Evolutionary conservation across 176 grass and related monocot genomes (phyloP), one percentile per base, ranked within the genome.

Genomic region (Pharus latifolius): DNA sequence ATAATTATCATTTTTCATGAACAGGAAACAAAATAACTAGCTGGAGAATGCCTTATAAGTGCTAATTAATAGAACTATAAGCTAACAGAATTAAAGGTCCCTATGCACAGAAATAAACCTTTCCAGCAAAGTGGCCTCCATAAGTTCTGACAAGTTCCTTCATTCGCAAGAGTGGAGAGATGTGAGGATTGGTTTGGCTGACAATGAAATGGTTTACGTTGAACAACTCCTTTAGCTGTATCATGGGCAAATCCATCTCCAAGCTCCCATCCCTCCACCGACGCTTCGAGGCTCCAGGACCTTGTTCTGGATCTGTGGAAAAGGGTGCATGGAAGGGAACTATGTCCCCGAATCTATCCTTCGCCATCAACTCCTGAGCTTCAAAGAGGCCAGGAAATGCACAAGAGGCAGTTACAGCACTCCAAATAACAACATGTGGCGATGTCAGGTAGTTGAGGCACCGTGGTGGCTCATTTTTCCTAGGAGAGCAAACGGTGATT

Each of bases 171-270:
- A 98, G 80, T 63, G 95, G 95, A 28, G 78, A 85, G 54, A 98
- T 98, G 58, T 98, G 95, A 19, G 95, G 90, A 67, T 98, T 98
- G 34, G 95, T 88, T 81, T 98, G 90, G 63, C 95, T 98, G 9
- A 98, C 95, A 59, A 98, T 91, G 76, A 98, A 98, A 80, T 98
- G 90, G 13, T 93, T 98, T 19, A 98, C 95, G 75, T 98, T 98
- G 71, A 98, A 98, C 49, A 98, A 40, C 53, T 98, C 89, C 63
- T 98, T 98, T 50, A 98, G 60, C 43, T 88, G 84, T 63, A 88
- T 81, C 78, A 98, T 93, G 29, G 95, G 95, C 67, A 98, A 69
- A 90, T 98, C 95, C 69, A 88, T 98, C 56, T 98, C 95, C 51
- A 98, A 78, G 67, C 90, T 98, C 27, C 95, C 95, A 30, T 98